Conservation (phyloP, 2,329 filamentous ascomycete species). For the Herpomyces periplanetae region DNA sequence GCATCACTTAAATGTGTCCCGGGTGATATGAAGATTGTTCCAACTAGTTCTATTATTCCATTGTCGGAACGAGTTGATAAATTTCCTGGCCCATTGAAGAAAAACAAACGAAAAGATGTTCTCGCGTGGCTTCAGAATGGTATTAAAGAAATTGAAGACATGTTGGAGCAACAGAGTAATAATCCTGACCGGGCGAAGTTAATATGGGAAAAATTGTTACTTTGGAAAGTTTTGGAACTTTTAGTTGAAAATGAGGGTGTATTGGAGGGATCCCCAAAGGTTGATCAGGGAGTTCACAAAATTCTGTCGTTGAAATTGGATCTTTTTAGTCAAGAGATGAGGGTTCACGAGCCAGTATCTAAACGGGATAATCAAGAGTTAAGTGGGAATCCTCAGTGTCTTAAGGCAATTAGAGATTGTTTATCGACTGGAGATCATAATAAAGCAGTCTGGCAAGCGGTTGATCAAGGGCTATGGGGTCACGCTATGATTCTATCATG, state of each 20-base stretch:
- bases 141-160: too few species aligned
- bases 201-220: constrained; percentile 31
- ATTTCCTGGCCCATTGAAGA: constrained; percentile 69
- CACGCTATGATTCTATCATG: constrained; percentile 74
- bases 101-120: constrained; percentile 82
- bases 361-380: constrained; percentile 12
- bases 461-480: constrained; percentile 74
- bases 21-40: constrained; percentile 41
- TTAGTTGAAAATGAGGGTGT: constrained; percentile 56
- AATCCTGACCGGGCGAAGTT: constrained; percentile 23
- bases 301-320: too few species aligned
- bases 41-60: constrained; percentile 29
- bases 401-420: constrained; percentile 29
- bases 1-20: constrained; percentile 47
- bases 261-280: constrained; percentile 27
- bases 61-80: constrained; percentile 28
- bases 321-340: constrained; percentile 1
- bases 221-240: constrained; percentile 53
- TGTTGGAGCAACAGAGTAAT: too few species aligned
- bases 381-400: constrained; percentile 21
- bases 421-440: constrained; percentile 49
- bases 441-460: constrained; percentile 66
- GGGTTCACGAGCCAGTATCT: constrained; percentile 5
- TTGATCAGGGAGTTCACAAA: constrained; percentile 32
- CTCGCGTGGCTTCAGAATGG: constrained; percentile 35